phyloP scores from a whole-genome alignment of 257 asterid species.

The Solanum etuberosum region DNA sequence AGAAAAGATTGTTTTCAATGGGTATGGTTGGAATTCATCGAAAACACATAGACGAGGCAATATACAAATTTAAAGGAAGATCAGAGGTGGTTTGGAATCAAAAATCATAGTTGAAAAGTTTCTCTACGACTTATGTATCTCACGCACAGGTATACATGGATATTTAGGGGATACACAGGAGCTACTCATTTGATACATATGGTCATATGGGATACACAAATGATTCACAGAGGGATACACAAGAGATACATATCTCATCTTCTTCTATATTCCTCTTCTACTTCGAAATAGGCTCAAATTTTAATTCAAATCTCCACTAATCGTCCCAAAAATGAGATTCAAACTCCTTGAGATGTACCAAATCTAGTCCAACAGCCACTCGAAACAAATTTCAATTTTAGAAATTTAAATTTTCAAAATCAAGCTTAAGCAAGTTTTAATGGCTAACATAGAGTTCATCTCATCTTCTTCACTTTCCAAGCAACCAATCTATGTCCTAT shows the following conservation, averaged over 20 bases:
- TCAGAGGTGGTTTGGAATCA: neutral
- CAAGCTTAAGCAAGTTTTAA: neutral
- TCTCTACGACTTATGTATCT: neutral
- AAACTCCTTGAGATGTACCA: neutral
- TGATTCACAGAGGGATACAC: neutral
- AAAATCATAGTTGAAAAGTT: neutral
- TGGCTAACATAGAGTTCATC: neutral
- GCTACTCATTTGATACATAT: neutral
- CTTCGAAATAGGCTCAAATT: neutral
- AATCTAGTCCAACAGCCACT: neutral
- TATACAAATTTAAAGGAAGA: neutral
- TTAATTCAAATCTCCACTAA: neutral
- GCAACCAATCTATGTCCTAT: neutral
- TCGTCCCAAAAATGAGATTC: neutral
- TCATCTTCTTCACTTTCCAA: neutral
- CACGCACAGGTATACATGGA: neutral
- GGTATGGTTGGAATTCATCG: neutral
- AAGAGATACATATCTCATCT: neutral
- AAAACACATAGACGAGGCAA: neutral
- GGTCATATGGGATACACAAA: neutral
- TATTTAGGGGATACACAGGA: neutral
- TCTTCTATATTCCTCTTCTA: neutral
- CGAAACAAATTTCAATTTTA: neutral
- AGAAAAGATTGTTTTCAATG: neutral
- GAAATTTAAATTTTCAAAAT: neutral